Base-by-base conservation (phyloP, 257 asterid species). In the Nicotiana sylvestris region DNA sequence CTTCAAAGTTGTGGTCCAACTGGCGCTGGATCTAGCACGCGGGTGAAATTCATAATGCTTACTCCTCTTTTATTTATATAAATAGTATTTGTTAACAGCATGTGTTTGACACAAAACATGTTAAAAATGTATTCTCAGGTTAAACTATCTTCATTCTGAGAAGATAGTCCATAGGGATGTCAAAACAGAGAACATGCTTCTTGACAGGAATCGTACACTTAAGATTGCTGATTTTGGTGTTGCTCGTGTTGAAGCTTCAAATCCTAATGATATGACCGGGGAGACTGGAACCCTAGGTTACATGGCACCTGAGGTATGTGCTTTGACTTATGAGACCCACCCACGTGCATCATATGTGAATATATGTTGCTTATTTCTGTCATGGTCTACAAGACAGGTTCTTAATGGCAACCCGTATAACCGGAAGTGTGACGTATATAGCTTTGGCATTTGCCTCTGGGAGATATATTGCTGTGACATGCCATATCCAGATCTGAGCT, bases 221-320 rank as follows among this genome's bases (percentile, higher is more conserved):
- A 95, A 95, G 86, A 89, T 95, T 76, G 98, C 98, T 32, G 98
- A 95, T 86, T 95, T 95, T 87, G 98, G 98, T 43, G 98, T 95
- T 86, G 98, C 98, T 3, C 98, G 98, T 61, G 92, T 92, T 16
- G 98, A 95, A 86, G 98, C 98, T 65, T 88, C 94, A 61, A 92
- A 95, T 86, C 98, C 97, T 27, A 90, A 92, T 82, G 98, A 95
- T 80, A 95, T 95, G 98, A 95, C 98, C 16, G 98, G 98, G 1
- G 98, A 93, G 85, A 95, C 98, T 16, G 98, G 98, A 51, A 95
- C 98, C 56, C 96, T 95, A 43, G 98, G 98, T 62, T 93, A 95
- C 84, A 95, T 95, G 98, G 98, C 98, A 61, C 98, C 98, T 17
- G 98, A 95, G 98, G 98, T 95, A 88, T 86, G 64, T 29, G 77